Base-by-base conservation (phyloP, 192 early-diverging fungal genomes). In the Allomyces arbusculus region DNA sequence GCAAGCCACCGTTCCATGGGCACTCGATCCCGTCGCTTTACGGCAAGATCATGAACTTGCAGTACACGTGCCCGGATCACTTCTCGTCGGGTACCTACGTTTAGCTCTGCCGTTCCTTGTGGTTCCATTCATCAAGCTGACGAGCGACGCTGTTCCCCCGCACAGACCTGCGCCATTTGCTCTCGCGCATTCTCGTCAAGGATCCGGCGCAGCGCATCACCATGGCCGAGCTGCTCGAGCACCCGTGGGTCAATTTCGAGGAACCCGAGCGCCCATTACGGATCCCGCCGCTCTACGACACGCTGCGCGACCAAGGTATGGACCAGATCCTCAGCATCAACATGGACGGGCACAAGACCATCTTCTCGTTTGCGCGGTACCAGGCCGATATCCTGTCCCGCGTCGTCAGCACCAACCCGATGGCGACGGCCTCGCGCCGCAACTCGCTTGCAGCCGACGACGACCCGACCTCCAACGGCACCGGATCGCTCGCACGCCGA, bases 211-310 rank as follows among this genome's bases (percentile, higher is more conserved):
- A 67, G 20, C 74, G 83, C 58, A 76, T 77, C 19, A 70, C 70
- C 65, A 83, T 84, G 73, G 75, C 77, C 67, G 78, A 72, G 10
- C 24, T 84, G 14, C 70, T 79, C 26, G 50, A 64, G 6, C 74
- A 84, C 64, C 75, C 79, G 12, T 84, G 83, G 81, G 71, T 84
- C n/a, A 83, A 81, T 63, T 77, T 74, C 26, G 83, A 84, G 61
- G 76, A 84, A 68, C 44, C 68, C 28, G 77, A 74, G 40, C 74
- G 70, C 5, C 78, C 80, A 10, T 62, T 61, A 4, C 25, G 40
- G 25, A 61, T 69, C n/a, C 28, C 61, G 26, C 66, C 66, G 23
- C 62, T 63, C 20, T 63, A 24, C 24, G 62, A 28, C 62, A 63
- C 14, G 19, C 14, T 63, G 62, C 24, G 26, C 10, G 62, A 24